Percentiles rank a stretch among this genome's conserved stretches.
phyloP scores from a whole-genome alignment of 2,329 filamentous ascomycete genomes.

The Trichoderma cornu-damae region DNA sequence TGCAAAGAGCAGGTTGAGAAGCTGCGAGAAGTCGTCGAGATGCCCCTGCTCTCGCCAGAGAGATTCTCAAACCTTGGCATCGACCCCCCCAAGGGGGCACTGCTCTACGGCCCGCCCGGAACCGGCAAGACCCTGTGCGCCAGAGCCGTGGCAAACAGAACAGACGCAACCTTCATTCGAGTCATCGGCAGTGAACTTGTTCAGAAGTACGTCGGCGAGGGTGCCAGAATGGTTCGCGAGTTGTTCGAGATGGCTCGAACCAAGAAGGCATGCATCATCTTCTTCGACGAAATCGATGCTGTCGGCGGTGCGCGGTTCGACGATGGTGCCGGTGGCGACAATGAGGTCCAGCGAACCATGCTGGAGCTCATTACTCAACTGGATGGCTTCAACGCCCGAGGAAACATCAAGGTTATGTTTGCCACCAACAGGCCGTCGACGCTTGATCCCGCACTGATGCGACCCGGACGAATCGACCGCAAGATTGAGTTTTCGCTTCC shows the following conservation, averaged over 20 bases:
- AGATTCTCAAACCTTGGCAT: slow-evolving; percentile 98
- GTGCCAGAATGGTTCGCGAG: slow-evolving; percentile 96
- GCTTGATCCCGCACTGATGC: slow-evolving; percentile 92
- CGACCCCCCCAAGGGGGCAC: slow-evolving; percentile 93
- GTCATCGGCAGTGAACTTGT: slow-evolving; percentile 97
- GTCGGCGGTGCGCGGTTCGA: slow-evolving; percentile 95
- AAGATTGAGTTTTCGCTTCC: slow-evolving; percentile 99
- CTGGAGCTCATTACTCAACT: slow-evolving; percentile 95
- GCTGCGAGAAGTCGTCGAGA: slow-evolving; percentile 95
- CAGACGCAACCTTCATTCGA: slow-evolving; percentile 96
- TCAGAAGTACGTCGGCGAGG: slow-evolving; percentile 98
- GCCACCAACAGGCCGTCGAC: slow-evolving; percentile 95
- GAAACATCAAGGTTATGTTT: slow-evolving; percentile 99
- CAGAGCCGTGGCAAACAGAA: slow-evolving; percentile 93
- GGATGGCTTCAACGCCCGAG: slow-evolving; percentile 91
- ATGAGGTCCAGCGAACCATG: slow-evolving; percentile 97
- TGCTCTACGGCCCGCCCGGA: slow-evolving; percentile 93
- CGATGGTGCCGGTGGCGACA: slow-evolving; percentile 92
- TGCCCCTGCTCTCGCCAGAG: slow-evolving; percentile 93
- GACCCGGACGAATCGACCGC: slow-evolving; percentile 92
- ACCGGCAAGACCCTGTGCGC: slow-evolving; percentile 99
- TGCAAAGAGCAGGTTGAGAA: slow-evolving; percentile 99
- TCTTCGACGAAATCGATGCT: slow-evolving; percentile 92
- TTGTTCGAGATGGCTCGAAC: slow-evolving; percentile 99
- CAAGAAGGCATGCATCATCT: slow-evolving; percentile 99